Conservation (phyloP, 2,329 filamentous ascomycete species). For the Colletotrichum chrysophilum region DNA sequence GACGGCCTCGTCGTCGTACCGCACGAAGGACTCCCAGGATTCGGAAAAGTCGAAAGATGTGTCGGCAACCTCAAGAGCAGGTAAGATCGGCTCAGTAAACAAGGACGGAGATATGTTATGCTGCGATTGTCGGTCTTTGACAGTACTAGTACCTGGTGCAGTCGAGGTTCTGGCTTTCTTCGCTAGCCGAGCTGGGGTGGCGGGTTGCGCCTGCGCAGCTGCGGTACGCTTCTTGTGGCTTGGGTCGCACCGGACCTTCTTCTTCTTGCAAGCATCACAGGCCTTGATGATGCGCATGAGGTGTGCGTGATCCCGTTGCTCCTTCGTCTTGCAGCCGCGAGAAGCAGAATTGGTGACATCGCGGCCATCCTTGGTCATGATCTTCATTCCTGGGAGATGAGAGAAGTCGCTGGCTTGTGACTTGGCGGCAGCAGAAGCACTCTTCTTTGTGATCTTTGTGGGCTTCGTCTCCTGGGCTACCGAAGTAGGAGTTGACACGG, state of each 20-base stretch:
- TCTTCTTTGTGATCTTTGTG: constrained; percentile 30
- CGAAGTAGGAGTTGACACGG: constrained; percentile 33
- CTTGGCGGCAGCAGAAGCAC: constrained; percentile 23
- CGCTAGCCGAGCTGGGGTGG: constrained; percentile 34
- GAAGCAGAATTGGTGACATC: constrained; percentile 69
- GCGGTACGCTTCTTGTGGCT: constrained; percentile 57
- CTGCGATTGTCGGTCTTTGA: not conserved
- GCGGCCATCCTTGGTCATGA: constrained; percentile 66
- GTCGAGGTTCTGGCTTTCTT: constrained; percentile 46
- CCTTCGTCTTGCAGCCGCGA: constrained; percentile 69
- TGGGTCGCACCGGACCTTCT: constrained; percentile 69
- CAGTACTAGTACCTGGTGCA: constrained; percentile 19
- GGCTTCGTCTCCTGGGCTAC: constrained; percentile 29
- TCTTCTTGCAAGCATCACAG: constrained; percentile 66
- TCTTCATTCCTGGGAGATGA: constrained; percentile 67
- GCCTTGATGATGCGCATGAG: constrained; percentile 72
- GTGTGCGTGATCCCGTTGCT: constrained; percentile 71
- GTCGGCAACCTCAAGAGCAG: constrained; percentile 22
- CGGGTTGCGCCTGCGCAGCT: constrained; percentile 35
- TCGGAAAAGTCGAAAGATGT: constrained; percentile 27
- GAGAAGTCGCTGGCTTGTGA: constrained; percentile 48
- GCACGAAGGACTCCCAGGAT: constrained; percentile 51
- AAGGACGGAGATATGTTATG: constrained; percentile 2
- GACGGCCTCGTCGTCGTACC: constrained; percentile 44
- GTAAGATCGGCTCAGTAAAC: constrained; percentile 23